Base-by-base conservation (phyloP, 2,329 filamentous ascomycete genomes). In the Epichloe sylvatica region DNA sequence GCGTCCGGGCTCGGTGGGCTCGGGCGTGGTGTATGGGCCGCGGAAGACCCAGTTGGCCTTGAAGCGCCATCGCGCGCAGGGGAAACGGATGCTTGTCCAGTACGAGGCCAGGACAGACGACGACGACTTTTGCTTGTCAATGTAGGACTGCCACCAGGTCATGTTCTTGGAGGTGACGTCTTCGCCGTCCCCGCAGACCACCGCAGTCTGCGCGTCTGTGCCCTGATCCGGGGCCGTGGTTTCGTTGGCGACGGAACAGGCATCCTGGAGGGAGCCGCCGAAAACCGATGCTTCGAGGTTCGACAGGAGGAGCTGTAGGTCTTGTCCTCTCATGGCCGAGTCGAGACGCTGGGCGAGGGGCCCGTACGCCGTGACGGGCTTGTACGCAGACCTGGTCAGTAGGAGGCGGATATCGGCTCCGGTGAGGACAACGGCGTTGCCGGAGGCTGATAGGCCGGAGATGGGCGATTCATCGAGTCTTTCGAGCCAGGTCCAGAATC, bases 11-110 rank as follows among this genome's bases (percentile, higher is more conserved):
- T 57, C n/a, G 25, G 54, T 36, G 8, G 63, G 45, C 15, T 60
- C 54, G 3, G 63, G 63, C 1, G 60, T 61, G 5, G 54, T 57
- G 34, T 64, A 68, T 5, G 64, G 65, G 0, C 65, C 65, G 13
- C 55, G 55, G 58, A 70, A 74, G n/a, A 62, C 56, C 64, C 66
- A 72, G 50, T 61, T 64, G 6, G 71, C 61, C 1, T 62, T 59
- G 25, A 69, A 56, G 1, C 35, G 54, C 60, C 71, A 67, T 4
- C 65, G 64, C 0, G 61, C 57, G 60, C 72, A 76, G 5, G 57
- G 51, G 7, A 73, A 53, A 1, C 66, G 67, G 43, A 70, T 56
- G 4, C n/a, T 43, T 13, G 66, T 51, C 68, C 67, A 69, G 38
- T 39, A 37, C 1, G 59, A 52, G 17, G 63, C 68, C 11, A 67